A percentile compares a stretch with the other conserved stretches of the same genome.
Conservation (phyloP, 768 basidiomycete genomes). For the Leucosporidium scottii region DNA sequence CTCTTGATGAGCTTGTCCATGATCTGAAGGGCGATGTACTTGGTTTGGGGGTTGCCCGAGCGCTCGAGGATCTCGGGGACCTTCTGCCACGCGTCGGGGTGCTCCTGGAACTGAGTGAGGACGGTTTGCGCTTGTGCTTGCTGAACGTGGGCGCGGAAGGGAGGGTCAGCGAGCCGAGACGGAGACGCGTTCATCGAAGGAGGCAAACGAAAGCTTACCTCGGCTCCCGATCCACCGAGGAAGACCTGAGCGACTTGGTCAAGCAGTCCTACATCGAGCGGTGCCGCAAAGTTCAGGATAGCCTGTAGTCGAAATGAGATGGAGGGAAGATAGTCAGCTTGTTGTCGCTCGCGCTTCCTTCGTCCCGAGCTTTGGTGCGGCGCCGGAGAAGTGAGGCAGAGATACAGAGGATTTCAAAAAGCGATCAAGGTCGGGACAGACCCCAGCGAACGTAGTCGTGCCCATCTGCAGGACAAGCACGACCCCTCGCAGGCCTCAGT, state of each 20-base stretch:
- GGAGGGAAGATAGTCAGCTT: background rate
- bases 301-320: constrained; percentile 8
- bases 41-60: constrained; percentile 70
- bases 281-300: constrained; percentile 47
- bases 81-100: constrained; percentile 93
- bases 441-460: too few species aligned
- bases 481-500: too few species aligned
- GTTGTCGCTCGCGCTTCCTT: background rate
- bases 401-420: too few species aligned
- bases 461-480: too few species aligned
- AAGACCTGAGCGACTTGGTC: constrained; percentile 91
- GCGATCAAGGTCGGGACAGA: too few species aligned
- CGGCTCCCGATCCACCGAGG: constrained; percentile 73
- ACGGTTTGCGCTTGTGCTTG: constrained; percentile 92
- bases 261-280: constrained; percentile 85
- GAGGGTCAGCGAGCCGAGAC: background rate
- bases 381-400: too few species aligned
- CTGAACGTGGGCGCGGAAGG: constrained; percentile 45
- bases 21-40: constrained; percentile 95
- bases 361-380: too few species aligned
- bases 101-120: constrained; percentile 91
- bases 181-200: background rate
- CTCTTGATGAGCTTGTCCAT: constrained; percentile 90
- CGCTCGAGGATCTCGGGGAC: constrained; percentile 88
- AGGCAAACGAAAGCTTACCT: constrained; percentile 51